Conservation (phyloP, 2,329 filamentous ascomycete species). For the Ophiostoma himal-ulmi region DNA sequence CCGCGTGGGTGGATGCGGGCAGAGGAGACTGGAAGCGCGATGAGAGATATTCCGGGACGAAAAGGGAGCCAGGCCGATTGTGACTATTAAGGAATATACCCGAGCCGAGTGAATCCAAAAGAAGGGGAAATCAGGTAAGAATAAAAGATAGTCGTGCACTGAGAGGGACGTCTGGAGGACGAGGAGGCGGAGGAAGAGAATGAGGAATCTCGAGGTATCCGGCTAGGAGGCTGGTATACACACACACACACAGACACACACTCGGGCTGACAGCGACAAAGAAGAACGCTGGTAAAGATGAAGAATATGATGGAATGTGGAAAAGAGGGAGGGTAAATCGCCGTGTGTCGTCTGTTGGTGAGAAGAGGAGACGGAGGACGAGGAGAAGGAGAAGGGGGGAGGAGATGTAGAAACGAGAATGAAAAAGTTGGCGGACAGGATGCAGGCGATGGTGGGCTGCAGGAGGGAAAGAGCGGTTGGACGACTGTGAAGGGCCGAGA, state of each 20-base stretch:
- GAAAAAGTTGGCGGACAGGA: slow-evolving; percentile 19
- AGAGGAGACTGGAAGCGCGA: slow-evolving; percentile 2
- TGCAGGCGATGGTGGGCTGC: slow-evolving; percentile 16
- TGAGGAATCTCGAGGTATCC: neutral
- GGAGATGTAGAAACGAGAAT: slow-evolving; percentile 7
- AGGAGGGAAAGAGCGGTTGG: slow-evolving; percentile 16
- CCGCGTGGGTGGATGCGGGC: neutral
- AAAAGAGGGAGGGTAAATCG: neutral
- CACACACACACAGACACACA: neutral
- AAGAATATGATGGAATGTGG: neutral
- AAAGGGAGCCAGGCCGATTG: neutral
- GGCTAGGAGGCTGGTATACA: neutral
- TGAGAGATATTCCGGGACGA: slow-evolving; percentile 8
- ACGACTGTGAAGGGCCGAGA: slow-evolving; percentile 14
- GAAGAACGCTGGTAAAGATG: neutral
- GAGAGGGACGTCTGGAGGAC: neutral
- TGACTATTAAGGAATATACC: neutral
- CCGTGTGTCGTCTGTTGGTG: slow-evolving; percentile 2
- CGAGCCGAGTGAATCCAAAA: neutral
- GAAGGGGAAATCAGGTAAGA: neutral
- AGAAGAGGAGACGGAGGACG: slow-evolving; percentile 13
- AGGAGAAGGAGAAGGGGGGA: slow-evolving; percentile 3
- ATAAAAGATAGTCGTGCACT: neutral
- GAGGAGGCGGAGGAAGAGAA: neutral
- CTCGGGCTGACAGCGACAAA: neutral